Base-by-base conservation (phyloP, 805 yeast species). In the Nakazawaea ernobii region DNA sequence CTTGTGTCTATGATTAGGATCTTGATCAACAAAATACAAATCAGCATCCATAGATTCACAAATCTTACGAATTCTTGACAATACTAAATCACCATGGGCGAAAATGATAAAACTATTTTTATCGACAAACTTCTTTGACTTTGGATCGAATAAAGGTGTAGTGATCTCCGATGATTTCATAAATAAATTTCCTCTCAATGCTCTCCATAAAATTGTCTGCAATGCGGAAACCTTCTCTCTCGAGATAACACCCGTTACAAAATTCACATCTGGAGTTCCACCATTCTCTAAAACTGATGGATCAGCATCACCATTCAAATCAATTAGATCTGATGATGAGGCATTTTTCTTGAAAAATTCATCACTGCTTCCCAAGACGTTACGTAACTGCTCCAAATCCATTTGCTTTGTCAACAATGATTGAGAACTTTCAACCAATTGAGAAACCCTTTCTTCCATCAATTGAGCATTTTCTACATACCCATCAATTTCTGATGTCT, bases 1-100 rank as follows among this genome's bases (percentile, higher is more conserved):
- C 27, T 63, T 55, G 11, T 70, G 58, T 58, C 80, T 68, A 36
- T 57, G 55, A 20, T 58, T 59, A 2, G 62, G 43, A 42, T 67
- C 66, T 40, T 68, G 67, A 49, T 81, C 84, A 30, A 86, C 81
- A 38, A 77, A 74, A 61, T 80, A 86, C 26, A 89, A 71, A 52
- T 75, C 79, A 7, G 96, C 96, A 58, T 90, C 96, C 55, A 94
- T 74, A 1, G 98, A 88, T 59, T 90, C 97, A 52, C 95, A 80
- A 49, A 95, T 88, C 61, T 82, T 85, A 59, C 75, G 79, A 43
- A 91, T 86, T 62, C 92, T 80, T 52, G 78, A 73, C 45, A 84
- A 63, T 49, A 94, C 74, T 52, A 84, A 67, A 33, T 78, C 70
- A 59, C 99, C 99, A 67, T 95, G 98, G 17, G 97, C 86, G 59